Conservation (phyloP, 495 filamentous ascomycete species). For the Tuber indicum region DNA sequence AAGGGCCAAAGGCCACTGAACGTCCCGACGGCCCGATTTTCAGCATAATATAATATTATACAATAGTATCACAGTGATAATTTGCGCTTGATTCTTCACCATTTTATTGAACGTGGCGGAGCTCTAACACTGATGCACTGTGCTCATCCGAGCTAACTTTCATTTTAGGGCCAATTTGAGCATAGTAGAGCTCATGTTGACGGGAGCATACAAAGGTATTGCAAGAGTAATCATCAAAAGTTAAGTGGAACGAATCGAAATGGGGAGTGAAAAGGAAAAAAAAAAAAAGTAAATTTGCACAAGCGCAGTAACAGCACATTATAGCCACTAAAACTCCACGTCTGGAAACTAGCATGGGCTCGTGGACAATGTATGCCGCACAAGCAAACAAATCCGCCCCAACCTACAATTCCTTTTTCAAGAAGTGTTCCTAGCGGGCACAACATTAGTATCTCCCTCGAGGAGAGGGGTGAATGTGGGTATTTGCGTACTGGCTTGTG, state of each 20-base stretch:
- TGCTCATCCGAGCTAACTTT: not conserved
- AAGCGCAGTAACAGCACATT: not conserved
- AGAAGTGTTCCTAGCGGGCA: conserved; percentile 47
- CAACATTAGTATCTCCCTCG: not conserved
- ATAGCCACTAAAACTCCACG: not conserved
- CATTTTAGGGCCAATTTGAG: not conserved
- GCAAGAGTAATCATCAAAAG: not conserved
- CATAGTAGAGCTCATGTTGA: not conserved
- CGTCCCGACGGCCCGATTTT: not conserved
- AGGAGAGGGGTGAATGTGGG: not conserved
- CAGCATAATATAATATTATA: not conserved
- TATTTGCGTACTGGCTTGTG: conserved; percentile 64
- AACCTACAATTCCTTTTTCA: conserved; percentile 56
- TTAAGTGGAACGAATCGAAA: not conserved
- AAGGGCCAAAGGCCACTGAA: not conserved
- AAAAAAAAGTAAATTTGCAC: not conserved
- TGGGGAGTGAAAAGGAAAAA: not conserved
- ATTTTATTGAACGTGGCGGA: not conserved
- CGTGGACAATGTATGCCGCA: not conserved
- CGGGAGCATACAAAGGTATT: not conserved
- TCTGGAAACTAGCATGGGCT: not conserved
- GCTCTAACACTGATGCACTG: not conserved
- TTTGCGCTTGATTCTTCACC: not conserved
- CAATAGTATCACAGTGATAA: not conserved
- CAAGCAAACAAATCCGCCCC: not conserved